Evolutionary conservation across 208 protist genomes (phyloP), one percentile per base, ranked within the genome.

Genomic region (Strigomonas galati): DNA sequence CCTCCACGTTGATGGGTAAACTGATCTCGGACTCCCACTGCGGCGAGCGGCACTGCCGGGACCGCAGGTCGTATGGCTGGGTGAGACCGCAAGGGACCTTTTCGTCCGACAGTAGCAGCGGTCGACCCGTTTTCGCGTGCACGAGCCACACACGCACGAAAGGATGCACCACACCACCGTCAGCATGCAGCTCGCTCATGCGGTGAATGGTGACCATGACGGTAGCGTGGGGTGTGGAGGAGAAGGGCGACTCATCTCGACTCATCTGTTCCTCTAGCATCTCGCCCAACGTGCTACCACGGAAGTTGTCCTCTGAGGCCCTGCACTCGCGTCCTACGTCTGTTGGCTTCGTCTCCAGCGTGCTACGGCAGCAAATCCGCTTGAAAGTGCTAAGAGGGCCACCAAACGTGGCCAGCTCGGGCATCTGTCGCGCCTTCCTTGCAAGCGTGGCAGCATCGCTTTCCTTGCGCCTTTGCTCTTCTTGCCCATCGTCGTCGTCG

Each of bases 91-190:
- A 93, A 5, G 72, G 70, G 2, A 73, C 69, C 5, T 67, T 49
- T 0, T 56, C 44, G 30, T 54, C 67, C 15, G 59, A 23, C 23
- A 69, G 30, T 27, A 86, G 52, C 4, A 91, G 62, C 63, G 71
- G 88, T 26, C 69, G 55, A 0, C 90, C 90, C 12, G 84, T 89
- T 7, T 61, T 59, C 28, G 73, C 67, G 71, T 90, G 81, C 14
- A 96, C 74, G 0, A 92, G 31, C 90, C 90, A 96, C 2, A 84
- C 82, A 17, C 90, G 85, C 24, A 92, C 85, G 69, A 96, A 87
- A 0, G 90, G 90, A 54, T 88, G 83, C 12, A 90, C 84, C 12
- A 92, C 84, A 26, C 72, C 64, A 27, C 53, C 59, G 60, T 93
- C 84, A 0, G 90, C 77, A 56, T 88, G 84, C 44, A 96, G 65